Percentiles rank a stretch among this genome's conserved stretches.
These are phyloP conservation scores for Hapsidospora chrysogenum DNA, from an alignment of 495 filamentous ascomycete species.

Conservation along the genomic window DNA sequence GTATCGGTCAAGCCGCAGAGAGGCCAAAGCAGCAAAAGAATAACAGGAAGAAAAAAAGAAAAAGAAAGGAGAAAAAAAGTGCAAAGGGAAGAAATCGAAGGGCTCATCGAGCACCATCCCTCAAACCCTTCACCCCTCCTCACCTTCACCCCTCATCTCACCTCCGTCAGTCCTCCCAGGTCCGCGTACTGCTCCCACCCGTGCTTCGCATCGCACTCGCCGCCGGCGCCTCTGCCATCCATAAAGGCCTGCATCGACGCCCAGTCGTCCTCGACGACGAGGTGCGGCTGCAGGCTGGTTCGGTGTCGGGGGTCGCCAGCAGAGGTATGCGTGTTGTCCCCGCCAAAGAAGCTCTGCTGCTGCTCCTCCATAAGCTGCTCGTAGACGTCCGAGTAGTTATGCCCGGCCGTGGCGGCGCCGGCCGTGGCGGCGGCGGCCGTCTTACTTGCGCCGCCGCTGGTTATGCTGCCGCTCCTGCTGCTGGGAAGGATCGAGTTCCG, in stretches of 20 bases:
- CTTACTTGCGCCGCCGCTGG: background rate
- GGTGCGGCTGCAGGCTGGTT: too few relatives aligned
- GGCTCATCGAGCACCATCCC: too few relatives aligned
- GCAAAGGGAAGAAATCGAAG: too few relatives aligned
- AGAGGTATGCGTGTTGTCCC: background rate
- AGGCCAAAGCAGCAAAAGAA: conserved; percentile 1
- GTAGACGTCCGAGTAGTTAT: background rate
- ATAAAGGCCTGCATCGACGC: conserved; percentile 1
- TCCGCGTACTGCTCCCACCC: conserved; percentile 17
- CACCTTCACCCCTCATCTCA: too few relatives aligned
- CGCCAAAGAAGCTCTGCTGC: background rate
- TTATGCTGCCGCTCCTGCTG: background rate
- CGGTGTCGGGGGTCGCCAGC: too few relatives aligned
- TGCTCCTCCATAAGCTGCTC: background rate
- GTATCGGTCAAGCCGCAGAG: conserved; percentile 1
- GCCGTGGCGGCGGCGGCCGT: too few relatives aligned
- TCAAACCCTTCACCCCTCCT: too few relatives aligned
- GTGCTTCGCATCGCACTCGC: conserved; percentile 5
- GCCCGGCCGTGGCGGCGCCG: too few relatives aligned
- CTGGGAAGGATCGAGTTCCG: background rate
- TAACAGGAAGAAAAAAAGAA: background rate
- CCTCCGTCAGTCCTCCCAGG: conserved; percentile 14
- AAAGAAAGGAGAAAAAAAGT: background rate
- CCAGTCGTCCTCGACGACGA: conserved; percentile 1
- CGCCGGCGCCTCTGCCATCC: conserved; percentile 4